Evolutionary conservation across 2,329 filamentous ascomycete genomes (phyloP).

Genomic region (Balansia obtecta): DNA sequence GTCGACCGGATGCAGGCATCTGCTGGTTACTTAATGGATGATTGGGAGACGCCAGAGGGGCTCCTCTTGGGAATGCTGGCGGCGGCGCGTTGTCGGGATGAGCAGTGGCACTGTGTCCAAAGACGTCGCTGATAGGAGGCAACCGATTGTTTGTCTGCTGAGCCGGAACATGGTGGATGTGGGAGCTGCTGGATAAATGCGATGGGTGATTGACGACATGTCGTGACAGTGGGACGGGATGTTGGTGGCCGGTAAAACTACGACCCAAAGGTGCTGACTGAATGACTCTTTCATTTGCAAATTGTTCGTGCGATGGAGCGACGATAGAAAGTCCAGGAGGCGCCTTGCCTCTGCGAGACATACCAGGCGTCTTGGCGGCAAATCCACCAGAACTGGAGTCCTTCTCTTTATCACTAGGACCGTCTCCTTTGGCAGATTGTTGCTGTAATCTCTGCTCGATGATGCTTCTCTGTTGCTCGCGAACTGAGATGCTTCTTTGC

Average conservation of each 20-base stretch:
- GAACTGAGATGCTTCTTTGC: conserved; percentile 83
- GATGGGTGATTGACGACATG: conserved; percentile 74
- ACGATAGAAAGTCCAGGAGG: conserved; percentile 88
- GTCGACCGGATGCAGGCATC: conserved; percentile 46
- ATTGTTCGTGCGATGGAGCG: conserved; percentile 84
- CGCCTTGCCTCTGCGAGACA: conserved; percentile 63
- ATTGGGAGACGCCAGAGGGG: conserved; percentile 67
- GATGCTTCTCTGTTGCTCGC: conserved; percentile 87
- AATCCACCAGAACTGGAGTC: conserved; percentile 34
- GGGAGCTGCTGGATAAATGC: conserved; percentile 69
- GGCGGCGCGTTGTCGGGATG: conserved; percentile 41
- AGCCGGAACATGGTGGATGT: conserved; percentile 82
- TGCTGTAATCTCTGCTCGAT: conserved; percentile 88
- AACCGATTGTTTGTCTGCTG: conserved; percentile 84
- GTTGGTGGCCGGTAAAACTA: conserved; percentile 84
- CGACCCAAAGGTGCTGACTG: conserved; percentile 93
- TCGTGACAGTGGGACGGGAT: conserved; percentile 62
- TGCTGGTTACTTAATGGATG: conserved; percentile 46
- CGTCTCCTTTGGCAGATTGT: conserved; percentile 68
- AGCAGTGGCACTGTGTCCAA: conserved; percentile 63
- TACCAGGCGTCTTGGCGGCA: conserved; percentile 58
- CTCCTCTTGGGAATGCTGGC: conserved; percentile 41
- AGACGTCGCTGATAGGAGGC: conserved; percentile 89
- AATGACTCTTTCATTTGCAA: conserved; percentile 87
- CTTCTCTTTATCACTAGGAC: conserved; percentile 44